Conservation (phyloP, 2,329 filamentous ascomycete genomes). For the Clarireedia paspali region DNA sequence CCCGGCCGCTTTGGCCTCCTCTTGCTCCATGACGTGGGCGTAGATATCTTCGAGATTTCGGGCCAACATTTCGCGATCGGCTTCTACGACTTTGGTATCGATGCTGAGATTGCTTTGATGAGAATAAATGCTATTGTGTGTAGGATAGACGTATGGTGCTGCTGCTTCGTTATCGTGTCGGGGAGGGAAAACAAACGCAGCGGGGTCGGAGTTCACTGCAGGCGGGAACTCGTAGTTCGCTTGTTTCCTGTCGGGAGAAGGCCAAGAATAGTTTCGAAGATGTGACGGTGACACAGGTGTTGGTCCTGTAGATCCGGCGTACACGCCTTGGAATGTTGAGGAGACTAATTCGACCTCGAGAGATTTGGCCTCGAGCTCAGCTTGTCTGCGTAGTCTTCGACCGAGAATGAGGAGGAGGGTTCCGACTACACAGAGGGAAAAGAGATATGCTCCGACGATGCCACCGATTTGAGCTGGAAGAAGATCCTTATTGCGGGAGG, state of each 20-base stretch:
- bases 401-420: slow-evolving; percentile 55
- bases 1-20: slow-evolving; percentile 57
- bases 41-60: slow-evolving; percentile 86
- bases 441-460: slow-evolving; percentile 75
- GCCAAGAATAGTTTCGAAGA: slow-evolving; percentile 41
- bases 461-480: slow-evolving; percentile 78
- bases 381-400: slow-evolving; percentile 39
- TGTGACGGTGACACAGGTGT: slow-evolving; percentile 23
- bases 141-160: slow-evolving; percentile 39
- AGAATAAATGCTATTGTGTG: slow-evolving; percentile 27
- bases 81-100: slow-evolving; percentile 67
- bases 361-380: slow-evolving; percentile 13
- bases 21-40: slow-evolving; percentile 84
- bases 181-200: slow-evolving; percentile 5
- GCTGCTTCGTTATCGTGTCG: slow-evolving; percentile 17
- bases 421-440: slow-evolving; percentile 68
- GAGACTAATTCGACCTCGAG: slow-evolving; percentile 31
- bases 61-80: slow-evolving; percentile 68
- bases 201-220: not conserved
- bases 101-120: slow-evolving; percentile 38
- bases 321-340: not conserved
- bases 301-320: slow-evolving; percentile 11
- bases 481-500: slow-evolving; percentile 52
- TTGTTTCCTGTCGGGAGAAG: slow-evolving; percentile 33
- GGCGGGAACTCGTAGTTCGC: not conserved